These are phyloP conservation scores for Neurospora terricola DNA, from an alignment of 495 filamentous ascomycete genomes.

Conservation along the genomic window DNA sequence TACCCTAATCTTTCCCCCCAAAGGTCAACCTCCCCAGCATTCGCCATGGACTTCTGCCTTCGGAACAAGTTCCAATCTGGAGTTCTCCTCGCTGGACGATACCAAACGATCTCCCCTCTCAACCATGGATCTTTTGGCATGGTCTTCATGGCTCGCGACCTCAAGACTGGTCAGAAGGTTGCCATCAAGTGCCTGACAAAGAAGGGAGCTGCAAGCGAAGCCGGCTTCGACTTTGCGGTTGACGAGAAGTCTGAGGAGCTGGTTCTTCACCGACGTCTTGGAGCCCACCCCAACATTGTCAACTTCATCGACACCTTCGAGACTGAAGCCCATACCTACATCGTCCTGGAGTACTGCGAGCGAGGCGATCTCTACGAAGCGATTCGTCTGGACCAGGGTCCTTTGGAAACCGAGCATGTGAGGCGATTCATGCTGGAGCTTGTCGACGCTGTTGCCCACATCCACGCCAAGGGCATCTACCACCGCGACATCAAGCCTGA, in stretches of 20 bases:
- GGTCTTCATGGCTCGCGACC: constrained; percentile 88
- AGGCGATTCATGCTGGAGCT: constrained; percentile 95
- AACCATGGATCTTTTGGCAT: constrained; percentile 98
- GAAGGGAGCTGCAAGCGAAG: constrained; percentile 45
- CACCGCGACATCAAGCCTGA: constrained; percentile 99
- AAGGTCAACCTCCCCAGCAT: constrained; percentile 17
- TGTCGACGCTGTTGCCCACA: constrained; percentile 77
- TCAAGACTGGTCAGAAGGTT: constrained; percentile 61
- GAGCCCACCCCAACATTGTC: constrained; percentile 82
- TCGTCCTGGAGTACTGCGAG: constrained; percentile 93
- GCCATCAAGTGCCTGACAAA: constrained; percentile 94
- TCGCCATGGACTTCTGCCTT: constrained; percentile 63
- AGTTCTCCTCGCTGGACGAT: constrained; percentile 72
- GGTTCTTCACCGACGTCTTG: constrained; percentile 66
- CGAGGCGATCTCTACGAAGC: constrained; percentile 97
- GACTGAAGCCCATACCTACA: constrained; percentile 77
- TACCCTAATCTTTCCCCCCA: constrained; percentile 20
- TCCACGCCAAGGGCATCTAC: constrained; percentile 84
- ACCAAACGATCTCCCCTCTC: constrained; percentile 81
- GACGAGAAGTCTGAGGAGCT: constrained; percentile 87
- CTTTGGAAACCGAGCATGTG: constrained; percentile 89
- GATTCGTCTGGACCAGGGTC: constrained; percentile 78
- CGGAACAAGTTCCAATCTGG: constrained; percentile 63
- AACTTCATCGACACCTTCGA: constrained; percentile 88
- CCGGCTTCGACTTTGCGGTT: constrained; percentile 46